Evolutionary conservation across 768 basidiomycete species (phyloP).

Genomic region (Mycena galopus): DNA sequence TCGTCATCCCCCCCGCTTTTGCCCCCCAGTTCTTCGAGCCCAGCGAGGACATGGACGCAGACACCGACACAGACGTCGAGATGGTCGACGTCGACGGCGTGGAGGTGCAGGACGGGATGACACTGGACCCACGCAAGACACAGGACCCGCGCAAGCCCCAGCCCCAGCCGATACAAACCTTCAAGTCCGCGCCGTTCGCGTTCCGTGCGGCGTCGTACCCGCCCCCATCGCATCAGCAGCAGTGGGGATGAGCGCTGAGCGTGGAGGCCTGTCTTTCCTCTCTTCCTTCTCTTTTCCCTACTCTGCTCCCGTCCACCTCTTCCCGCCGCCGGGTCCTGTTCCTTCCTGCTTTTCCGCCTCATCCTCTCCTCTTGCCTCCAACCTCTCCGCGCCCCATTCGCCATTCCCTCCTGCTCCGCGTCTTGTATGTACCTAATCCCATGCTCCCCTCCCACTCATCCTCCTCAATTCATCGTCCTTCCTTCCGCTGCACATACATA

Average conservation of each 20-base stretch:
- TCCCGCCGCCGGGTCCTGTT: too few relatives aligned
- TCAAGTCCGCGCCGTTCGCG: not conserved
- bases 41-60: not conserved
- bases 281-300: too few relatives aligned
- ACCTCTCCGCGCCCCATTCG: too few relatives aligned
- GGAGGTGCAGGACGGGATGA: not conserved
- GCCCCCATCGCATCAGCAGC: not conserved
- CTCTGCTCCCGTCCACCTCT: too few relatives aligned
- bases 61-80: slow-evolving; percentile 1
- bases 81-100: slow-evolving; percentile 3
- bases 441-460: too few relatives aligned
- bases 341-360: too few relatives aligned
- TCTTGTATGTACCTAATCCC: too few relatives aligned
- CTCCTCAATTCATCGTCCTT: too few relatives aligned
- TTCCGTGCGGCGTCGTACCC: slow-evolving; percentile 11
- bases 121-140: not conserved
- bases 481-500: too few relatives aligned
- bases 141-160: not conserved
- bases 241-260: not conserved
- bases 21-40: slow-evolving; percentile 15
- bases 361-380: too few relatives aligned
- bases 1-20: slow-evolving; percentile 31
- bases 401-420: too few relatives aligned
- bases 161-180: not conserved
- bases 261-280: too few relatives aligned